Evolutionary conservation across 2,329 filamentous ascomycete genomes (phyloP).

Genomic region (Ceratocystis alfenasii): DNA sequence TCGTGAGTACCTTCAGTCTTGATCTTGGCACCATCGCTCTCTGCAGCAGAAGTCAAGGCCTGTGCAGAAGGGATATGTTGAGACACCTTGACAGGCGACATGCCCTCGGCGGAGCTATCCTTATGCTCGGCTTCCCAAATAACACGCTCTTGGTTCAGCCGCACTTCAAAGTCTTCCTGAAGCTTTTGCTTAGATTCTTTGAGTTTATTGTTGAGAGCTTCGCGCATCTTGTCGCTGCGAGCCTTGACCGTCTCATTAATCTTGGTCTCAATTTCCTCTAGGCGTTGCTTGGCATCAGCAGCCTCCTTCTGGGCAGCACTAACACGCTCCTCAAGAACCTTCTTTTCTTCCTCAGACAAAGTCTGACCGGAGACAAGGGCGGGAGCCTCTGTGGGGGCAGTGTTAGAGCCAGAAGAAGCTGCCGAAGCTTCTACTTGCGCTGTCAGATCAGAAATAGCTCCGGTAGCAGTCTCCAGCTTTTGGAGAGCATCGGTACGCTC

Average conservation of each 20-base stretch:
- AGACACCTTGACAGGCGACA: conserved; percentile 23
- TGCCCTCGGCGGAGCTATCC: conserved; percentile 23
- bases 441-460: conserved; percentile 52
- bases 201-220: conserved; percentile 56
- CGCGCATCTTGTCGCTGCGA: conserved; percentile 58
- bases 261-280: conserved; percentile 50
- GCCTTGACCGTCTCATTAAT: conserved; percentile 50
- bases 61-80: conserved; percentile 21
- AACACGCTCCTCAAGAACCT: conserved; percentile 50
- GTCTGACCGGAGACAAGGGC: conserved; percentile 21
- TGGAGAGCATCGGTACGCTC: conserved; percentile 59
- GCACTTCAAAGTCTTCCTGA: conserved; percentile 40
- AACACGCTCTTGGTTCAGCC: conserved; percentile 49
- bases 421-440: conserved; percentile 48
- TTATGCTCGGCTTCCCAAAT: conserved; percentile 47
- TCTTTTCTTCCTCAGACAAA: conserved; percentile 46
- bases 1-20: conserved; percentile 34
- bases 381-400: conserved; percentile 24
- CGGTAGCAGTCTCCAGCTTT: conserved; percentile 49
- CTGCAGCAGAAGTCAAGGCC: conserved; percentile 31
- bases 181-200: conserved; percentile 48
- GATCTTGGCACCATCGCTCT: conserved; percentile 32
- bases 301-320: conserved; percentile 49
- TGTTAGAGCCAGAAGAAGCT: conserved; percentile 27
- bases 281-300: conserved; percentile 52